Evolutionary conservation across 352 stramenopile genomes (phyloP).

Genomic region (Phytophthora quininea): DNA sequence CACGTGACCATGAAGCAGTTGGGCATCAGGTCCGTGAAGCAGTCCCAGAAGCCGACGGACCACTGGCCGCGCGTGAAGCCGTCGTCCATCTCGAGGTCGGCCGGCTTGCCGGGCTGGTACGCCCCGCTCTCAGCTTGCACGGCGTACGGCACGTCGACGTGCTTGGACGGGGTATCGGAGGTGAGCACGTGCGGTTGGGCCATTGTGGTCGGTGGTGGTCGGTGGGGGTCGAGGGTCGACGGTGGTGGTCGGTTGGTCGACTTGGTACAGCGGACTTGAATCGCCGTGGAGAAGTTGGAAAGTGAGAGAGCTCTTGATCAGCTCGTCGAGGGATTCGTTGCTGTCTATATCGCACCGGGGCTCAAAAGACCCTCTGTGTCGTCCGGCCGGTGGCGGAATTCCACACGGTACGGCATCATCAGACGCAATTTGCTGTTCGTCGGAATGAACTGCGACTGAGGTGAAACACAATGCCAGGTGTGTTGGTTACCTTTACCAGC

Average conservation of each 20-base stretch:
- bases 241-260: slow-evolving; percentile 8
- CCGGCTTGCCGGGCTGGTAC: slow-evolving; percentile 1
- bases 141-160: slow-evolving; percentile 22
- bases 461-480: too few species aligned
- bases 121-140: slow-evolving; percentile 7
- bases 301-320: slow-evolving; percentile 10
- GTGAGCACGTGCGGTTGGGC: slow-evolving; percentile 14
- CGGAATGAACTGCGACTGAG: too few species aligned
- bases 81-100: slow-evolving; percentile 27
- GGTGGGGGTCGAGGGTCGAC: background rate
- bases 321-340: too few species aligned
- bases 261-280: slow-evolving; percentile 1
- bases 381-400: too few species aligned
- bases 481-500: too few species aligned
- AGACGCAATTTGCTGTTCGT: too few species aligned
- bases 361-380: background rate
- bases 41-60: slow-evolving; percentile 44
- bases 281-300: slow-evolving; percentile 18
- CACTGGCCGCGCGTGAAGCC: slow-evolving; percentile 25
- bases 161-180: slow-evolving; percentile 21
- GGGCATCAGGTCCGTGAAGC: slow-evolving; percentile 46
- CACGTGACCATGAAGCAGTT: slow-evolving; percentile 53
- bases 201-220: slow-evolving; percentile 10
- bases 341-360: background rate
- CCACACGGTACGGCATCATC: too few species aligned